These are phyloP conservation scores for Excoecaria cochinchinensis DNA, from an alignment of 345 rosid species.

Conservation along the genomic window DNA sequence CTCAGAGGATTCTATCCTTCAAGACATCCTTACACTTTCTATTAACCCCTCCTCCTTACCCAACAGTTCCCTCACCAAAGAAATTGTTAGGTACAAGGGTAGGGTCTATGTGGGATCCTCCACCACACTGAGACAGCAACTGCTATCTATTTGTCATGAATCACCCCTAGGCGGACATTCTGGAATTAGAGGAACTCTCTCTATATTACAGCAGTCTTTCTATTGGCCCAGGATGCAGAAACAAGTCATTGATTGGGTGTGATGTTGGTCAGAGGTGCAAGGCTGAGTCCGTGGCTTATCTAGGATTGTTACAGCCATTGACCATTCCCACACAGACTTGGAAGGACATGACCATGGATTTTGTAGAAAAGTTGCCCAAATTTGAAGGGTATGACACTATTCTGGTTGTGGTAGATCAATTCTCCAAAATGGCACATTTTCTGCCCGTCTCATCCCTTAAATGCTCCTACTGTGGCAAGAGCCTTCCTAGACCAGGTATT, in stretches of 20 bases:
- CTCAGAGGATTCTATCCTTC: background rate
- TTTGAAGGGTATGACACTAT: background rate
- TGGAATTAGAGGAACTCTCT: background rate
- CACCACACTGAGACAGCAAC: background rate
- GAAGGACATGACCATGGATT: background rate
- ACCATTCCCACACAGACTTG: background rate
- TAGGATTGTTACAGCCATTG: background rate
- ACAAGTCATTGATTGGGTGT: background rate
- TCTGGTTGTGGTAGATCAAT: background rate
- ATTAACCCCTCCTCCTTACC: background rate
- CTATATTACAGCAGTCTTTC: background rate
- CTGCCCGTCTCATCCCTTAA: background rate
- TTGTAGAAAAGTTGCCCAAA: background rate
- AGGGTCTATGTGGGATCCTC: too few species aligned
- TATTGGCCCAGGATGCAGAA: background rate
- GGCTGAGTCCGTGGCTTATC: background rate
- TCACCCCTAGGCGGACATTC: background rate
- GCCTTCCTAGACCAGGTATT: background rate
- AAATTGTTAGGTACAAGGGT: background rate
- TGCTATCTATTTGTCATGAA: background rate
- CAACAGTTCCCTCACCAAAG: background rate
- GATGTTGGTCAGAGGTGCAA: background rate
- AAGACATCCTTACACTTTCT: too few species aligned
- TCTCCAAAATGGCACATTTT: background rate
- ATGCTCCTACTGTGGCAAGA: background rate